These are phyloP conservation scores for Talaromyces pinophilus DNA, from an alignment of 2,329 filamentous ascomycete genomes.

Conservation along the genomic window DNA sequence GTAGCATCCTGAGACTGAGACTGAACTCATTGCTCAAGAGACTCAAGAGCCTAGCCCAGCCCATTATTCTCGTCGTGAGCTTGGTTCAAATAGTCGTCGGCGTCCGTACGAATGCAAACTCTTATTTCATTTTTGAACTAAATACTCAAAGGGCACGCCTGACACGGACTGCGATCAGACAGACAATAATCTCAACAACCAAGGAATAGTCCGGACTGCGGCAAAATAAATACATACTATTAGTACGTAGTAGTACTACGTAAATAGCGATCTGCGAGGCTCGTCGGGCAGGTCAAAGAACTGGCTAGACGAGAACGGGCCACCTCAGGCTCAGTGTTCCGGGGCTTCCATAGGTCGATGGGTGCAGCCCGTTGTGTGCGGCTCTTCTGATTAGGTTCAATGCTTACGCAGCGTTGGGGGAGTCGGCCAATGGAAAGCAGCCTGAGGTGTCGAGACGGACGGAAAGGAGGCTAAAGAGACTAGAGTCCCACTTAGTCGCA, in stretches of 20 bases:
- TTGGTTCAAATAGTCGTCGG: neutral
- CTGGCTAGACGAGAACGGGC: neutral
- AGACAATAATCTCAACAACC: neutral
- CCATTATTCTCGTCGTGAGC: neutral
- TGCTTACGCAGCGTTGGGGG: neutral
- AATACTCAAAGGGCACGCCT: no score
- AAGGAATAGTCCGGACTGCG: neutral
- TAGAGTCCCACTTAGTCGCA: neutral
- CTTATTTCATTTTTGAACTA: no score
- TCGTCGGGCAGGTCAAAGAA: neutral
- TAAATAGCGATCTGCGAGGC: constrained; percentile 9
- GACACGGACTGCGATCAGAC: neutral
- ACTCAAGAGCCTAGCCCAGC: neutral
- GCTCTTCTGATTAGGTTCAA: constrained; percentile 10
- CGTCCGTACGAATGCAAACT: neutral
- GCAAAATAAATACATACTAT: neutral
- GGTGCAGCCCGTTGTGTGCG: neutral
- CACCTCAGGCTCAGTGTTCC: neutral
- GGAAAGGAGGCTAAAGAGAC: neutral
- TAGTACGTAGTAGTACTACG: no score
- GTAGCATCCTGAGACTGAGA: neutral
- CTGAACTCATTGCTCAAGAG: neutral
- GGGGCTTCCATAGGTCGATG: neutral
- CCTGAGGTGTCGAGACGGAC: neutral
- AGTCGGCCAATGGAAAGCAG: neutral